phyloP scores from a whole-genome alignment of 2,329 filamentous ascomycete genomes.

The Fusarium sp. region DNA sequence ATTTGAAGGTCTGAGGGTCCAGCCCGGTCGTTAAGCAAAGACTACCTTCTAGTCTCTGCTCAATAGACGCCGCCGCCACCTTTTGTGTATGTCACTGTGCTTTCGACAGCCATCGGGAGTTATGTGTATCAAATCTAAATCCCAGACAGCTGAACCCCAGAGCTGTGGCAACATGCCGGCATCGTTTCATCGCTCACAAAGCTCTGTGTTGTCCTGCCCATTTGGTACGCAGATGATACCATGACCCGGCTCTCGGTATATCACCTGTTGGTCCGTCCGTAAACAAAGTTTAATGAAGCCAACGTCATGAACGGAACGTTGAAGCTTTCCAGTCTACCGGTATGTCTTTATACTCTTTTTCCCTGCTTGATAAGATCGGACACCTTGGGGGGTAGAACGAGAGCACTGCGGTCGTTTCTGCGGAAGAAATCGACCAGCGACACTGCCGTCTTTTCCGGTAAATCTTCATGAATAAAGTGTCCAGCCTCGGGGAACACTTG shows the following conservation, averaged over 20 bases:
- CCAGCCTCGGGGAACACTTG: slow-evolving; percentile 95
- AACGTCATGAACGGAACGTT: slow-evolving; percentile 9
- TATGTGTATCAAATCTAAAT: not conserved
- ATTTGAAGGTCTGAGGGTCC: slow-evolving; percentile 27
- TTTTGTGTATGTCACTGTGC: slow-evolving; percentile 1
- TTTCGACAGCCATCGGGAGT: slow-evolving; percentile 10
- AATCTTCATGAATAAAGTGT: slow-evolving; percentile 96
- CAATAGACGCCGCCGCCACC: slow-evolving; percentile 30
- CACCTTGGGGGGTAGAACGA: slow-evolving; percentile 94
- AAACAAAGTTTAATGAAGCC: slow-evolving; percentile 17
- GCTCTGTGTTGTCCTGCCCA: slow-evolving; percentile 3
- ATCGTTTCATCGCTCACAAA: slow-evolving; percentile 10
- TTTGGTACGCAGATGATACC: not conserved
- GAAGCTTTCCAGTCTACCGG: not conserved
- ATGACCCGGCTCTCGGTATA: slow-evolving; percentile 5
- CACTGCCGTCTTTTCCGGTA: slow-evolving; percentile 88
- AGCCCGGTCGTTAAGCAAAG: slow-evolving; percentile 18
- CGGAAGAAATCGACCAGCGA: slow-evolving; percentile 91
- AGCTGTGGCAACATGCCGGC: not conserved
- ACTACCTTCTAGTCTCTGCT: slow-evolving; percentile 11
- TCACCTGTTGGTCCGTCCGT: not conserved
- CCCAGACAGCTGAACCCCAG: not conserved
- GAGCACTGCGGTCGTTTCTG: slow-evolving; percentile 84
- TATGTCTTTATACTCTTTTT: slow-evolving; percentile 62
- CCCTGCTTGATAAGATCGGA: slow-evolving; percentile 75